Evolutionary conservation across 805 yeast genomes (phyloP).

Genomic region (Metschnikowia koreensis): DNA sequence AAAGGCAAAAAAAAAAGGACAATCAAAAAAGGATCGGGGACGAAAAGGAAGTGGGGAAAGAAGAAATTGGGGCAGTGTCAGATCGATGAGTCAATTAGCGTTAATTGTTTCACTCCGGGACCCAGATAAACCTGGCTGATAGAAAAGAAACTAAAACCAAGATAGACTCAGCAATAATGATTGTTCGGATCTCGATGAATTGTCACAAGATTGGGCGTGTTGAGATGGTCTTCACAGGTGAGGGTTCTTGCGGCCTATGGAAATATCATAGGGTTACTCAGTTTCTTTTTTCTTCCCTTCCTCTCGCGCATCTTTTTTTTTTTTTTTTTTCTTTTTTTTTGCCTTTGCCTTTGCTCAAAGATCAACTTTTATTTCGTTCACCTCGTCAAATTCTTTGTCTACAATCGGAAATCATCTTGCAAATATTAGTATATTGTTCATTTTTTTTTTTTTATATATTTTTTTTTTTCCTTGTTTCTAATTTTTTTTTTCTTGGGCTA

Average conservation of each 20-base stretch:
- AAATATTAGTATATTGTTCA: too few relatives aligned
- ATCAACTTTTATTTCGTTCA: background rate
- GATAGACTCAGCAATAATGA: background rate
- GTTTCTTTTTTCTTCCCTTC: background rate
- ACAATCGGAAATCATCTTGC: too few relatives aligned
- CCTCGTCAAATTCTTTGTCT: background rate
- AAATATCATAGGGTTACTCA: background rate
- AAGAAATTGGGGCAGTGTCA: background rate
- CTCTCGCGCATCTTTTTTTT: slow-evolving; percentile 1
- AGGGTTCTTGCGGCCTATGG: slow-evolving; percentile 1
- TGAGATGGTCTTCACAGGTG: background rate
- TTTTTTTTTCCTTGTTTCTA: too few relatives aligned
- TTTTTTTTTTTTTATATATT: too few relatives aligned
- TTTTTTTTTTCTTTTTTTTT: too few relatives aligned
- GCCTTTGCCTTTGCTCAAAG: background rate
- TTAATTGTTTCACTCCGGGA: background rate
- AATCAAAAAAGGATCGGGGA: background rate
- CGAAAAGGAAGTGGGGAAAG: background rate
- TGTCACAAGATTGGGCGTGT: background rate
- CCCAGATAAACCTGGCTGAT: slow-evolving; percentile 3
- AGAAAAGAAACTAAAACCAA: background rate
- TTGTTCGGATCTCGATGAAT: background rate
- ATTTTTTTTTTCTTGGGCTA: too few relatives aligned
- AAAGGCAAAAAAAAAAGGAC: background rate
- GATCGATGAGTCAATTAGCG: background rate